Conservation (phyloP, 768 basidiomycete species). For the Coprinopsis sp. region DNA sequence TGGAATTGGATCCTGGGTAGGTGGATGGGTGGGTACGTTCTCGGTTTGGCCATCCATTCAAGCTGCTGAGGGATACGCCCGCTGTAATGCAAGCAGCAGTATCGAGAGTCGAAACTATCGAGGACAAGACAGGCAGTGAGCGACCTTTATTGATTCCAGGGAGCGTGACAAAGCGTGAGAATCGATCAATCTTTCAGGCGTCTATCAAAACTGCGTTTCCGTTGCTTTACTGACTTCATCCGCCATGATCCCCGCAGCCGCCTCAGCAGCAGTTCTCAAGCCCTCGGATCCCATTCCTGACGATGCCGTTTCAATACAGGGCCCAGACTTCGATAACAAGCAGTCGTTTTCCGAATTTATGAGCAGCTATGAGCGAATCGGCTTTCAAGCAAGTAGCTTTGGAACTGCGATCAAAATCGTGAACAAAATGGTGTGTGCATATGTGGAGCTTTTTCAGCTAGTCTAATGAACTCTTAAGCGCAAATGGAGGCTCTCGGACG, state of each 20-base stretch:
- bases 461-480: constrained; percentile 43
- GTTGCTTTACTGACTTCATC: constrained; percentile 6
- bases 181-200: constrained; percentile 4
- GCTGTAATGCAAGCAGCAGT: background rate
- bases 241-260: constrained; percentile 43
- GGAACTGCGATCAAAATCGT: constrained; percentile 87
- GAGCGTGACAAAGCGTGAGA: too few relatives aligned
- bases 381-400: constrained; percentile 95
- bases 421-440: constrained; percentile 75
- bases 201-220: background rate
- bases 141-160: too few relatives aligned
- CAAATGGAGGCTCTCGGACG: constrained; percentile 85
- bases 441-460: background rate
- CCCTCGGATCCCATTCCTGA: constrained; percentile 68
- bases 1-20: background rate
- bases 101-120: too few relatives aligned
- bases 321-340: constrained; percentile 79
- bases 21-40: background rate
- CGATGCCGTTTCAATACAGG: constrained; percentile 67
- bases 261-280: constrained; percentile 73
- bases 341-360: constrained; percentile 67
- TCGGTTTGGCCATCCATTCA: constrained; percentile 7
- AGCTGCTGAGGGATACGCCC: background rate
- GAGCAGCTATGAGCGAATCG: constrained; percentile 80
- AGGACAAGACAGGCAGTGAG: too few relatives aligned